These are phyloP conservation scores for Pezizomycotina sp. DNA, from an alignment of 2,329 filamentous ascomycete species.

Conservation along the genomic window DNA sequence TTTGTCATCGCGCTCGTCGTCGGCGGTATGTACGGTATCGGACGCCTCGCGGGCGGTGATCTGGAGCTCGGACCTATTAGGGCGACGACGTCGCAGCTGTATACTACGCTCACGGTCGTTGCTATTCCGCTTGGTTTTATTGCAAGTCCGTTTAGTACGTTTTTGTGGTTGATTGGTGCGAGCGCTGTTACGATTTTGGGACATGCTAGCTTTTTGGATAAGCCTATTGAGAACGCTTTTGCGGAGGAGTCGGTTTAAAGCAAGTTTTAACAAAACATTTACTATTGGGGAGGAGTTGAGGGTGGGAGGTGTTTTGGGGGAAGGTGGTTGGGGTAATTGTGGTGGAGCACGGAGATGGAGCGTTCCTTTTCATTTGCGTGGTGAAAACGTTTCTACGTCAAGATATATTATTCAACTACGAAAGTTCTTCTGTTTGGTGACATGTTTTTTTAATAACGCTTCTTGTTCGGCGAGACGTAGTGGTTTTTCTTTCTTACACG, in stretches of 20 bases:
- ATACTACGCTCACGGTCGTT: slow-evolving; percentile 70
- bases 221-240: slow-evolving; percentile 99
- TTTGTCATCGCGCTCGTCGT: slow-evolving; percentile 85
- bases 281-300: too few relatives aligned
- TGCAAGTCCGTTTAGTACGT: slow-evolving; percentile 66
- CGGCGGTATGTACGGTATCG: slow-evolving; percentile 77
- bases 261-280: too few relatives aligned
- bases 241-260: slow-evolving; percentile 99
- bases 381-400: too few relatives aligned
- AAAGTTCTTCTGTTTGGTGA: too few relatives aligned
- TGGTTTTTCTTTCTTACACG: too few relatives aligned
- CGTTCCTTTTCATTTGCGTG: too few relatives aligned
- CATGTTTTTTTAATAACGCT: too few relatives aligned
- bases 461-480: too few relatives aligned
- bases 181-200: slow-evolving; percentile 85
- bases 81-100: slow-evolving; percentile 81
- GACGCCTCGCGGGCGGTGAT: slow-evolving; percentile 75
- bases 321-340: too few relatives aligned
- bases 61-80: slow-evolving; percentile 61
- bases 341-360: too few relatives aligned
- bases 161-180: slow-evolving; percentile 91
- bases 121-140: slow-evolving; percentile 71
- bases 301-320: too few relatives aligned
- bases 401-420: too few relatives aligned
- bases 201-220: slow-evolving; percentile 90